These are phyloP conservation scores for Sugiyamaella novakii DNA, from an alignment of 1,139 yeast genomes.

Conservation along the genomic window DNA sequence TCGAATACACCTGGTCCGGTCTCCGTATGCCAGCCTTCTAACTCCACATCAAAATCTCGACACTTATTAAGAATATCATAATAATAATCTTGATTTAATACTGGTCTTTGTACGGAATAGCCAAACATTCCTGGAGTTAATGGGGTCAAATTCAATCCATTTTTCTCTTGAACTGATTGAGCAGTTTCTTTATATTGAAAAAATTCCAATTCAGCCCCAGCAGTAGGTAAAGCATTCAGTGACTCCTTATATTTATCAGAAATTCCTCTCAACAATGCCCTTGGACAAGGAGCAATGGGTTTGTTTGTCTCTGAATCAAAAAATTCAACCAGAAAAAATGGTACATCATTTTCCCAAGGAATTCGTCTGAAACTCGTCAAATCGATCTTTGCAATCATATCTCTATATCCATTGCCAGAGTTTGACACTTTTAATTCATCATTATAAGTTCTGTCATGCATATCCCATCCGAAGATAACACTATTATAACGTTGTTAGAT, in stretches of 20 bases:
- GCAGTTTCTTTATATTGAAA: conserved; percentile 41
- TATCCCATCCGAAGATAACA: conserved; percentile 46
- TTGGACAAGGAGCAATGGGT: conserved; percentile 42
- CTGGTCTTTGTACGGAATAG: conserved; percentile 42
- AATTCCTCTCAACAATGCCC: conserved; percentile 36
- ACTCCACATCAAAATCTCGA: conserved; percentile 33
- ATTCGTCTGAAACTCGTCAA: conserved; percentile 34
- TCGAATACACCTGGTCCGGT: conserved; percentile 47
- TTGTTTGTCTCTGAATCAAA: conserved; percentile 32
- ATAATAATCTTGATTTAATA: conserved; percentile 39
- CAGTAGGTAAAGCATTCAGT: conserved; percentile 33
- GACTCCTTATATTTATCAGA: conserved; percentile 25
- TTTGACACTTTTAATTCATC: conserved; percentile 38
- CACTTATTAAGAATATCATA: conserved; percentile 37
- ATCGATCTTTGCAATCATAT: conserved; percentile 40
- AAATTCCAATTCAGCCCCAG: conserved; percentile 45
- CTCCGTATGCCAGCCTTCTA: conserved; percentile 46
- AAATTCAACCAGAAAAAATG: conserved; percentile 40
- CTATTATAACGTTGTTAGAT: conserved; percentile 18
- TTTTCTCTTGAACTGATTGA: conserved; percentile 35
- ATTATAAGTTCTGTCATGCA: conserved; percentile 41
- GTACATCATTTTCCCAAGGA: conserved; percentile 41
- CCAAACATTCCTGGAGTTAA: conserved; percentile 45
- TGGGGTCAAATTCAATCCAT: conserved; percentile 36
- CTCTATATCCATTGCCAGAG: conserved; percentile 41